Percentiles rank a stretch among this genome's conserved stretches.
phyloP scores from a whole-genome alignment of 2,329 filamentous ascomycete species.

The Monosporascus ibericus region DNA sequence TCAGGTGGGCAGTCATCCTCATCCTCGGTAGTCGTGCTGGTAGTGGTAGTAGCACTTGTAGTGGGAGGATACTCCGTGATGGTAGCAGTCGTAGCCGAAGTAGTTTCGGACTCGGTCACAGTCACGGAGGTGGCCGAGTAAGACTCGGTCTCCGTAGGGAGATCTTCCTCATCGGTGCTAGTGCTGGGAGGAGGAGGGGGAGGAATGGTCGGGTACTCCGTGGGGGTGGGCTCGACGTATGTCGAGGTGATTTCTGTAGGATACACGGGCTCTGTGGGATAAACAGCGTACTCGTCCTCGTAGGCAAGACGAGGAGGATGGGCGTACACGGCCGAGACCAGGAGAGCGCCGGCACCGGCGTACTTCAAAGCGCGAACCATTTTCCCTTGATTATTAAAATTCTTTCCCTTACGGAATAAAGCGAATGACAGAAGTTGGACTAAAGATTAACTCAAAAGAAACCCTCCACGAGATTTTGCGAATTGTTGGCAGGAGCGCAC shows the following conservation, averaged over 20 bases:
- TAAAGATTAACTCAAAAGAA: neutral
- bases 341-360: conserved; percentile 23
- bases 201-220: neutral
- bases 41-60: neutral
- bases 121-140: neutral
- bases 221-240: neutral
- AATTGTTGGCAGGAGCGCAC: conserved; percentile 5
- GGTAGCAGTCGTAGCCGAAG: neutral
- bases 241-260: neutral
- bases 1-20: conserved; percentile 12
- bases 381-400: conserved; percentile 7
- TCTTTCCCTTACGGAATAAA: conserved; percentile 7
- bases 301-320: conserved; percentile 1
- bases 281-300: conserved; percentile 4
- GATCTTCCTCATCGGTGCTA: no score
- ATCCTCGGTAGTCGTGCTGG: neutral
- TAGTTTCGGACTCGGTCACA: neutral
- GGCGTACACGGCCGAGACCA: conserved; percentile 22
- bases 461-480: conserved; percentile 4
- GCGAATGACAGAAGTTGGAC: conserved; percentile 27
- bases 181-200: neutral
- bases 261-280: no score
- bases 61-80: neutral
- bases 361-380: conserved; percentile 28
- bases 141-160: neutral